Evolutionary conservation across 2,329 filamentous ascomycete species (phyloP), one percentile per base, ranked within the genome.

Genomic region (Venturia effusa): DNA sequence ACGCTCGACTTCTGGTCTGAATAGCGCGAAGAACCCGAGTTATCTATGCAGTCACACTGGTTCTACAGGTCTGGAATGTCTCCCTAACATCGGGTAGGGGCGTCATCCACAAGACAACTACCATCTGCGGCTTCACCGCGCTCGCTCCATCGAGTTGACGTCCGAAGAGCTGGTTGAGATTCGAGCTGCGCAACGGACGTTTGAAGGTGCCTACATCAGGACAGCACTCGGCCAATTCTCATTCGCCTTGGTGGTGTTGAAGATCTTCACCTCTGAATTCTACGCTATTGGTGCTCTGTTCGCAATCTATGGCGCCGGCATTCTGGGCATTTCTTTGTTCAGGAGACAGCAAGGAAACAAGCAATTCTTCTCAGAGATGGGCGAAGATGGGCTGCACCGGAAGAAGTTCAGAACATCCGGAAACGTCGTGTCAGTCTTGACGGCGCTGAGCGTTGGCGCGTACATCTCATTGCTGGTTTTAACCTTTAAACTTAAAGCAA

Each of bases 251-350:
- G 87, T 99, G 67, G 90, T 99, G 62, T 85, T 96, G 69, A 96
- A 95, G 78, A 95, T 99, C 75, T 97, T 99, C 79, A 97, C 92
- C 10, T 84, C 87, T 62, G 94, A 97, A 73, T 97, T 99, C 80
- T 97, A 97, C 77, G 86, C 88, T 69, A 96, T 97, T 67, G 94
- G 94, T n/a, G 94, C 94, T 7, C 81, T 99, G 39, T 97, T 97
- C 73, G 92, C 94, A 54, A 87, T 91, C 60, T 97, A 97, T 72
- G 94, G 93, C 15, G 86, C 88, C 3, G 90, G 90, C 7, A 84
- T 99, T 59, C 80, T 97, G 72, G 80, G 90, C 32, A 90, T 95
- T 66, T 89, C 91, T 69, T 79, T 91, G 63, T 95, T 95, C 76
- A 84, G 94, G 65, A 86, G 94, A 63, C 90, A 92, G 72, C 90